Conservation (phyloP, 1,284 basidiomycete species). For the Melampsora larici-populina region DNA sequence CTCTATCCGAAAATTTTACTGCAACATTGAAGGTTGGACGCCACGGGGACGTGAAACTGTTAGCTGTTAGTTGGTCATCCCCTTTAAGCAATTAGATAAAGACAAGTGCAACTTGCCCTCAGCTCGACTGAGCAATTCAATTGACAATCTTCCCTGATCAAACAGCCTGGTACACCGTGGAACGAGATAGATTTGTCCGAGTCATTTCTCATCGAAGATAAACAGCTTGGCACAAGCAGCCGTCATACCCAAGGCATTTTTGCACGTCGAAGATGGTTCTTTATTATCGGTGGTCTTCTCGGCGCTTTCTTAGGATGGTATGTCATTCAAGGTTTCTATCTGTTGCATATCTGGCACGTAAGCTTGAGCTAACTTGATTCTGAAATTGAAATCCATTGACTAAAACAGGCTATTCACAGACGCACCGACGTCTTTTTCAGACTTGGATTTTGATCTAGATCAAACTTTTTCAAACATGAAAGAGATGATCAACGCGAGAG, state of each 20-base stretch:
- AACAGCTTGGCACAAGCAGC: not conserved
- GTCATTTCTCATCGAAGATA: constrained; percentile 10
- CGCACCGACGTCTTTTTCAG: constrained; percentile 27
- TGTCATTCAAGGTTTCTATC: not conserved
- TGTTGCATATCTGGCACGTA: not conserved
- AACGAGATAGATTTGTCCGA: constrained; percentile 14
- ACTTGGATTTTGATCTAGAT: constrained; percentile 38
- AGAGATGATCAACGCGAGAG: constrained; percentile 21
- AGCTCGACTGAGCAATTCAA: not conserved
- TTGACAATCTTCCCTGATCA: not conserved
- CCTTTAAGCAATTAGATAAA: not conserved
- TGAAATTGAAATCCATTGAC: not conserved
- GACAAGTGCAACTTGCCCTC: not conserved
- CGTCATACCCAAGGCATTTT: constrained; percentile 10
- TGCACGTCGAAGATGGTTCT: constrained; percentile 30
- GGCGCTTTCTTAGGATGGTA: constrained; percentile 40
- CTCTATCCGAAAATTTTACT: not conserved
- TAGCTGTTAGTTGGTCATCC: not conserved
- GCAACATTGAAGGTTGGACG: constrained; percentile 8
- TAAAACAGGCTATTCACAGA: constrained; percentile 32
- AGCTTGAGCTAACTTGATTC: not conserved
- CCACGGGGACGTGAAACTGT: constrained; percentile 11
- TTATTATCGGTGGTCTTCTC: constrained; percentile 34
- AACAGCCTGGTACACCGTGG: constrained; percentile 17
- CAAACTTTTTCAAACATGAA: constrained; percentile 35